These are phyloP conservation scores for Acacia melanoxylon DNA, from an alignment of 306 rosid genomes.

Conservation along the genomic window DNA sequence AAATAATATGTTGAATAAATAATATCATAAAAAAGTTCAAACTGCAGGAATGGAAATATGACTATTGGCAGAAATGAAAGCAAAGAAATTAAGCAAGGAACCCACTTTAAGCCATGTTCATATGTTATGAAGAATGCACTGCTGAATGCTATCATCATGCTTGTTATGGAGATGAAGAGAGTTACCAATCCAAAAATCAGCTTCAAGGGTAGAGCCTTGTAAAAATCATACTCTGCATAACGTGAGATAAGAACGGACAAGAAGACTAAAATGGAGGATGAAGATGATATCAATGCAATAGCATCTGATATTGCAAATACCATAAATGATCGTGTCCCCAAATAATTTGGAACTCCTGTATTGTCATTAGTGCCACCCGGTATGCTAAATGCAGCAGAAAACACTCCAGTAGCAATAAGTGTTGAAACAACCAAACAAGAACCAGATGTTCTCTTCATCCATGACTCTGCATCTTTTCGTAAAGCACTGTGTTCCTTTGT, in stretches of 20 bases:
- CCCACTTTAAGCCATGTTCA: conserved; percentile 14
- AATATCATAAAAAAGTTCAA: background rate
- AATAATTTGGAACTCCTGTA: conserved; percentile 21
- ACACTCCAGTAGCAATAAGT: conserved; percentile 36
- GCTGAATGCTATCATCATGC: conserved; percentile 39
- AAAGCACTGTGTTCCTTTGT: conserved; percentile 27
- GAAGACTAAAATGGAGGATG: conserved; percentile 46
- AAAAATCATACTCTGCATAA: conserved; percentile 41
- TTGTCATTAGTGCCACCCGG: conserved; percentile 30
- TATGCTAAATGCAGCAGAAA: conserved; percentile 36
- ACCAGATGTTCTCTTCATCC: conserved; percentile 52
- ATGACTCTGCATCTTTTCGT: conserved; percentile 30
- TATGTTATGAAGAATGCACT: conserved; percentile 42
- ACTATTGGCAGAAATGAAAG: background rate
- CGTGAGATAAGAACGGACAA: conserved; percentile 36
- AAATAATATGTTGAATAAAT: background rate
- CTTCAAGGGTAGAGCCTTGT: conserved; percentile 44
- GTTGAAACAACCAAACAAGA: conserved; percentile 41
- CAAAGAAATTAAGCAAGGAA: conserved; percentile 10
- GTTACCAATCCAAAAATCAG: conserved; percentile 37
- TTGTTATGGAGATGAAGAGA: background rate
- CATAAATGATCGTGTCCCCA: background rate
- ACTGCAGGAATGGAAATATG: background rate
- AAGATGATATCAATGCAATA: conserved; percentile 44
- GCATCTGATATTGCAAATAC: conserved; percentile 47